Evolutionary conservation across 2,329 filamentous ascomycete species (phyloP), one percentile per base, ranked within the genome.

Genomic region (Didymella sp.): DNA sequence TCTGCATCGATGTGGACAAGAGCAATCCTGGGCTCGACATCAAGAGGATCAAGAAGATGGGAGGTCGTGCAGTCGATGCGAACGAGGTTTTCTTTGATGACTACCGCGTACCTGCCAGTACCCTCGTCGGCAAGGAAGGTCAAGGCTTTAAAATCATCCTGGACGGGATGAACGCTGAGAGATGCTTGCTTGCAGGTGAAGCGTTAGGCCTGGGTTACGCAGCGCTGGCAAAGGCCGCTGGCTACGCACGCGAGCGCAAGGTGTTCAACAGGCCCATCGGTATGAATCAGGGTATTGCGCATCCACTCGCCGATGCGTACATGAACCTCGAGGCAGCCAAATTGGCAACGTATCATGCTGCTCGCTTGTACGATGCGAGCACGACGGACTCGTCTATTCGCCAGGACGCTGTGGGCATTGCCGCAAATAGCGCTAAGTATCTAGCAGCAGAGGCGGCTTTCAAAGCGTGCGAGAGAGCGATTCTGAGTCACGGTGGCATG

Each of bases 11-110:
- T 56, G 81, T 96, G 4, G 85, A 94, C 71, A 82, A 82, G 21
- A 70, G 71, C 0, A 77, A 82, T 4, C 83, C 88, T 0, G 85
- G 85, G 0, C 78, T 94, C 1, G 84, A 89, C 9, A 79, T 95
- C 70, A 85, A 85, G 40, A 85, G 79, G 69, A 96, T 96, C 65
- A 87, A 85, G 75, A 96, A 96, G 74, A 95, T 96, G 90, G 92
- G 92, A 8, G 89, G 90, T 0, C 81, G 90, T 12, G 90, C 90
- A 0, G 86, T 96, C 1, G 91, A 95, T 67, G 90, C 91, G 0
- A 96, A 96, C 64, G 90, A 95, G 70, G 88, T 96, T 1, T 96
- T 96, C 75, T 95, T 96, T 71, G 90, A 95, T 73, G 85, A 88
- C 63, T 96, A 93, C 73, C 73, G 76, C 4, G 85, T 95, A 13